These are phyloP conservation scores for Cladosporium phlei DNA, from an alignment of 2,329 filamentous ascomycete genomes.

Conservation along the genomic window DNA sequence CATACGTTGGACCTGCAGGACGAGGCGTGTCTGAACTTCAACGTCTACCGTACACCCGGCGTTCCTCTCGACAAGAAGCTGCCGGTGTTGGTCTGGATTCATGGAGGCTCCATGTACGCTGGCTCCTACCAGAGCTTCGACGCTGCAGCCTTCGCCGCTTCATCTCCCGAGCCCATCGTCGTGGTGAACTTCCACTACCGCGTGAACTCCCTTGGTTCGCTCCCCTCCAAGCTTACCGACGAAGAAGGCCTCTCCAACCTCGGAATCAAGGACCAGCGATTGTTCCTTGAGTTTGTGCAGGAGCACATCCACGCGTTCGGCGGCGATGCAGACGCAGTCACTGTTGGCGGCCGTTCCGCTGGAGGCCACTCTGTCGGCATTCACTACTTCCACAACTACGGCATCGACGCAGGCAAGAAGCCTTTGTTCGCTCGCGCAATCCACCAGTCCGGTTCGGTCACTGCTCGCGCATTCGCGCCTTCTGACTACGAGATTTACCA, in stretches of 20 bases:
- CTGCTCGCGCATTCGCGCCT: conserved; percentile 43
- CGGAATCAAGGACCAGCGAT: conserved; percentile 19
- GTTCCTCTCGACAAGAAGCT: conserved; percentile 37
- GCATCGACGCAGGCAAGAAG: conserved; percentile 33
- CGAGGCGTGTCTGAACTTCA: conserved; percentile 58
- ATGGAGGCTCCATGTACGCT: conserved; percentile 55
- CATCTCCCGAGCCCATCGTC: conserved; percentile 45
- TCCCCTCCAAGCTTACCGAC: conserved; percentile 26
- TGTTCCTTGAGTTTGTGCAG: conserved; percentile 35
- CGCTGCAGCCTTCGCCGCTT: conserved; percentile 58
- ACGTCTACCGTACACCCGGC: conserved; percentile 47
- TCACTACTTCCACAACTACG: conserved; percentile 50
- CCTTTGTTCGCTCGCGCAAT: conserved; percentile 44
- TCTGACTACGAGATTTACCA: conserved; percentile 38
- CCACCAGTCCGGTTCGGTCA: conserved; percentile 45
- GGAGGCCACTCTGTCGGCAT: conserved; percentile 52
- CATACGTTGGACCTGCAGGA: not conserved
- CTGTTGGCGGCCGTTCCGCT: conserved; percentile 67
- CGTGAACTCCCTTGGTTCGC: conserved; percentile 32
- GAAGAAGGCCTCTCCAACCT: conserved; percentile 33
- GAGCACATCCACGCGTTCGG: conserved; percentile 49
- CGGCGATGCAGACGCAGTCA: conserved; percentile 74
- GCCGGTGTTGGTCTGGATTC: conserved; percentile 56
- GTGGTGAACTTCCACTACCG: conserved; percentile 59
- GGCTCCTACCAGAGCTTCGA: conserved; percentile 49